Base-by-base conservation (phyloP, 169 alveolate species). In the Plasmodium knowlesi region DNA sequence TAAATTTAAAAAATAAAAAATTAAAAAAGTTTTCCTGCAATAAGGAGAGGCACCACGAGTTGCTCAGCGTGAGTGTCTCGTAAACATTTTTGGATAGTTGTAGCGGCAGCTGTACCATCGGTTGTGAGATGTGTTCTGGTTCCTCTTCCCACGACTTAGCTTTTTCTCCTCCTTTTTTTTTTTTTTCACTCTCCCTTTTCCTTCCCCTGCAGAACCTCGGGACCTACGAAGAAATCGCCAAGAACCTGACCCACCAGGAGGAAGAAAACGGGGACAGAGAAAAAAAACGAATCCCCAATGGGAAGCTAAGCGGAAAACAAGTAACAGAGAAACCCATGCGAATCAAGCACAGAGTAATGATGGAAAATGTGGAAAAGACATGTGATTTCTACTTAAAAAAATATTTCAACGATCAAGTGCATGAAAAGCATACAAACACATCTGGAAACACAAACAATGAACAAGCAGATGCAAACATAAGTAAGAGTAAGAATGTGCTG, bases 361-460 rank as follows among this genome's bases (percentile, higher is more conserved):
- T 88, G 72, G 93, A 74, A 25, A 88, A 61, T 30, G 82, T 88
- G 3, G 93, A 88, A 30, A 88, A 88, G 72, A 88, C 93, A 22
- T 88, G 93, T 57, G 93, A 88, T 12, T 88, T 88, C 78, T 88
- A 88, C 30, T 57, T 88, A 57, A 88, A 88, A 37, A 88, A 88
- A 88, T 88, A 88, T 41, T 88, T 88, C 43, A 88, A 32, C 19
- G 93, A 88, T 14, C 89, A 46, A 46, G n/a, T 46, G 57, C 57
- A 46, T 0, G 57, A 0, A 3, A 3, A 76, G 12, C 41, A 78
- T 50, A 19, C 4, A 19, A 70, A 53, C 28, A 4, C 73, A 39
- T 8, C 88, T 6, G 14, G 5, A n/a, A 8, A 19, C 14, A 50
- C 72, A 61, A 41, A 34, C 30, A 30, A 12, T 16, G 70, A 32